A percentile compares a stretch with the other conserved stretches of the same genome.
phyloP scores from a whole-genome alignment of 371 early-diverging fungal species.

The Apophysomyces trapeziformis region DNA sequence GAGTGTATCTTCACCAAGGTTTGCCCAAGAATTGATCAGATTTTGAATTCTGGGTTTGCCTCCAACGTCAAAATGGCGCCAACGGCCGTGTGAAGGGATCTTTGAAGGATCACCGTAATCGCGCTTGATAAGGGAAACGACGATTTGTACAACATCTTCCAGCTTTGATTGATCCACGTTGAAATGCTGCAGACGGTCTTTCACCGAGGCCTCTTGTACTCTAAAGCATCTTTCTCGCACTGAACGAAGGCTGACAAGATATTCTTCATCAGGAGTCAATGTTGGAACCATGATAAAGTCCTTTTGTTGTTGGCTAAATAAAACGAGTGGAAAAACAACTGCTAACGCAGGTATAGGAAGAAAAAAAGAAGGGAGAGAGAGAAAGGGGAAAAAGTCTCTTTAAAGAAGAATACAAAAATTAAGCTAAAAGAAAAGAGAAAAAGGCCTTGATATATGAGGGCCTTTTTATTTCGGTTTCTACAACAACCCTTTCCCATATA shows the following conservation, averaged over 20 bases:
- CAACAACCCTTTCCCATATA: background rate
- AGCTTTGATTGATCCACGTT: conserved; percentile 69
- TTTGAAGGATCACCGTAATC: conserved; percentile 59
- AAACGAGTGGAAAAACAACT: conserved; percentile 6
- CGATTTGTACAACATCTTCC: conserved; percentile 70
- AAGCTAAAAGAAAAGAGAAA: conserved; percentile 2
- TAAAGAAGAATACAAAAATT: background rate
- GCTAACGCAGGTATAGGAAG: conserved; percentile 11
- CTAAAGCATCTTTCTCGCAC: conserved; percentile 76
- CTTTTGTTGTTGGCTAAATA: background rate
- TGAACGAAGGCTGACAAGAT: conserved; percentile 73
- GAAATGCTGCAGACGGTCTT: conserved; percentile 70
- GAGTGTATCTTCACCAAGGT: conserved; percentile 41
- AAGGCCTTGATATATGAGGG: background rate
- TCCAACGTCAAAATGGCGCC: conserved; percentile 85
- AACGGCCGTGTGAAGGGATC: conserved; percentile 87
- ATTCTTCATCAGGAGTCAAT: conserved; percentile 34
- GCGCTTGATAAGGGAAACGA: conserved; percentile 74
- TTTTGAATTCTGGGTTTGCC: conserved; percentile 62
- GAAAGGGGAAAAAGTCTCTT: background rate
- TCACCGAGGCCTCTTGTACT: conserved; percentile 67
- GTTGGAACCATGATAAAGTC: conserved; percentile 28
- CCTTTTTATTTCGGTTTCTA: background rate
- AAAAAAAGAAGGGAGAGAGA: background rate
- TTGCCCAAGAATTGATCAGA: conserved; percentile 53